Evolutionary conservation across 2,329 filamentous ascomycete species (phyloP).

Genomic region (Dryadomyces quercus-mongolicae): DNA sequence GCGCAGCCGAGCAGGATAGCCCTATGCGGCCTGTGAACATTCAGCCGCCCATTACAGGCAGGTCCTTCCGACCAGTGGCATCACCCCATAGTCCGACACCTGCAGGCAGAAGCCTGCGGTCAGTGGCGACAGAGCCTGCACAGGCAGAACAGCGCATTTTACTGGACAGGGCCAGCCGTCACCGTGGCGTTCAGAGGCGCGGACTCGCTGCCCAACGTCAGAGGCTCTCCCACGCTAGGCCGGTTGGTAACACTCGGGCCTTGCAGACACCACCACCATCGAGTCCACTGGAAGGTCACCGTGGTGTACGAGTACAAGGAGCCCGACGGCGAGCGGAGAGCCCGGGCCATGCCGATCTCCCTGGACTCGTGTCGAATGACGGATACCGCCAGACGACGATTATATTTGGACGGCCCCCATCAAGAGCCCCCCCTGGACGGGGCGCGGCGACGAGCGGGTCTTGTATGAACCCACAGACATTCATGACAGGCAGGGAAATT

Average conservation of each 20-base stretch:
- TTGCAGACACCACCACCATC: slow-evolving; percentile 9
- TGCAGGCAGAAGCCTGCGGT: neutral
- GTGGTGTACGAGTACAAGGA: neutral
- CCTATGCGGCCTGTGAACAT: neutral
- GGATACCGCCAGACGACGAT: slow-evolving; percentile 8
- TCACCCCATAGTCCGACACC: neutral
- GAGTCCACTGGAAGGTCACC: neutral
- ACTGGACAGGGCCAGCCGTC: too few relatives aligned
- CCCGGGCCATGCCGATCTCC: neutral
- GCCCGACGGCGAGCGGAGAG: neutral
- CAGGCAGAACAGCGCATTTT: too few relatives aligned
- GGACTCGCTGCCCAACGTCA: neutral
- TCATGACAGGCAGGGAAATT: too few relatives aligned
- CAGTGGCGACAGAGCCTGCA: too few relatives aligned
- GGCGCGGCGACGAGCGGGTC: neutral
- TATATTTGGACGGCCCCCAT: slow-evolving; percentile 1
- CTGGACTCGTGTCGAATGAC: slow-evolving; percentile 3
- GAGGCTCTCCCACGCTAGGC: neutral
- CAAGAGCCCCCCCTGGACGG: neutral
- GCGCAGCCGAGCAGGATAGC: neutral
- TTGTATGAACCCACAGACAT: too few relatives aligned
- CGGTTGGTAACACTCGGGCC: neutral
- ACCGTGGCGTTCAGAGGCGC: neutral
- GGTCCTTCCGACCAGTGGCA: neutral
- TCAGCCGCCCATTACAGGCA: neutral